These are phyloP conservation scores for Phytophthora sojae DNA, from an alignment of 352 stramenopile species.

Conservation along the genomic window DNA sequence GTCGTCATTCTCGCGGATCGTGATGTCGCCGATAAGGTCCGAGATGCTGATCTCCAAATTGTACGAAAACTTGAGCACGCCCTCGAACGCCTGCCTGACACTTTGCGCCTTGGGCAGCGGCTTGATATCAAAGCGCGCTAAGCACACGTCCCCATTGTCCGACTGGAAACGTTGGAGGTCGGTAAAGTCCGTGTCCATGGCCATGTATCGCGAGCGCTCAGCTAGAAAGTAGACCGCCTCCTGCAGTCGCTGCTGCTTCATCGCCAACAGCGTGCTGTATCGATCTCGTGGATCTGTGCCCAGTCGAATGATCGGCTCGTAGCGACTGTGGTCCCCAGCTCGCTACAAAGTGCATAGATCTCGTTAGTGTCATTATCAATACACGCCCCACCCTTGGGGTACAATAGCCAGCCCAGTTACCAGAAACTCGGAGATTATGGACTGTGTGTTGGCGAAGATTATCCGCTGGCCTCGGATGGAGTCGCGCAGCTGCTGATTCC, in stretches of 20 bases:
- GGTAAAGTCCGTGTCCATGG: constrained; percentile 43
- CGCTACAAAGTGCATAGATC: constrained; percentile 18
- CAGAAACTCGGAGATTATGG: constrained; percentile 47
- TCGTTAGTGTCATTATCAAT: not conserved
- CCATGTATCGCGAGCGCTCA: constrained; percentile 44
- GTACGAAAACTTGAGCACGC: constrained; percentile 52
- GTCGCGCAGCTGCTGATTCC: constrained; percentile 40
- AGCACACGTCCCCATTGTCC: constrained; percentile 41
- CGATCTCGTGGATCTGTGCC: constrained; percentile 34
- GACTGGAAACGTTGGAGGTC: constrained; percentile 52
- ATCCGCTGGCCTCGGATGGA: constrained; percentile 47
- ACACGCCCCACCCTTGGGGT: not conserved
- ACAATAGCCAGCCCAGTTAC: constrained; percentile 11
- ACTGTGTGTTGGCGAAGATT: constrained; percentile 45
- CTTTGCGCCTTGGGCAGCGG: constrained; percentile 39
- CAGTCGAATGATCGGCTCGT: constrained; percentile 48
- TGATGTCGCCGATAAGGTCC: constrained; percentile 49
- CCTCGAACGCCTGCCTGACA: constrained; percentile 51
- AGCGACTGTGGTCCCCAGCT: constrained; percentile 35
- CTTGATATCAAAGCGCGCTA: constrained; percentile 56
- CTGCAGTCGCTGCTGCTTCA: constrained; percentile 50
- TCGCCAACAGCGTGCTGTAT: constrained; percentile 40
- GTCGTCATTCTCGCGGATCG: constrained; percentile 53
- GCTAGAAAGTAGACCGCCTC: constrained; percentile 48
- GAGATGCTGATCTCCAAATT: constrained; percentile 58